phyloP scores from a whole-genome alignment of 2,329 filamentous ascomycete species.

The Aspergillus sp. region DNA sequence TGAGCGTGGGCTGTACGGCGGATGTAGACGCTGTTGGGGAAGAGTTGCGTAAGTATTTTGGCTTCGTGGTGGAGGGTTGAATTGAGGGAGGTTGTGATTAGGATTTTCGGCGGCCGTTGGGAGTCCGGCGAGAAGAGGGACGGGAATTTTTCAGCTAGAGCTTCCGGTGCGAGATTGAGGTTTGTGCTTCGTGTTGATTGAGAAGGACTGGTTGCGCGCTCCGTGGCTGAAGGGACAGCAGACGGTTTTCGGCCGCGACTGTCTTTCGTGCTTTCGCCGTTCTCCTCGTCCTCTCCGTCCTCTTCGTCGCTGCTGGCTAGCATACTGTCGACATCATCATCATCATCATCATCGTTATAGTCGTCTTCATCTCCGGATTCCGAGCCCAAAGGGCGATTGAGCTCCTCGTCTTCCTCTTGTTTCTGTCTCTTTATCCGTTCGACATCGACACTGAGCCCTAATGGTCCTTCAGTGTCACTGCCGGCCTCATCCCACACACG shows the following conservation, averaged over 20 bases:
- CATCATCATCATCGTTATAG: slow-evolving; percentile 34
- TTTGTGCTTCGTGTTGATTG: slow-evolving; percentile 59
- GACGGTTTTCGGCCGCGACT: slow-evolving; percentile 30
- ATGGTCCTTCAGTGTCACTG: slow-evolving; percentile 46
- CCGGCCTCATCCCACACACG: slow-evolving; percentile 83
- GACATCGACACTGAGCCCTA: slow-evolving; percentile 50
- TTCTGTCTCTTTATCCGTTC: slow-evolving; percentile 50
- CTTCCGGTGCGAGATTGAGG: slow-evolving; percentile 60
- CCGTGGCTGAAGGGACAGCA: slow-evolving; percentile 41
- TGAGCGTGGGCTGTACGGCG: slow-evolving; percentile 80
- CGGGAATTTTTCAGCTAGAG: slow-evolving; percentile 61
- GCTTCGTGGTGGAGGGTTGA: slow-evolving; percentile 84
- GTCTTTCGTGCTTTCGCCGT: slow-evolving; percentile 46
- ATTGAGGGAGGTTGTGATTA: slow-evolving; percentile 89
- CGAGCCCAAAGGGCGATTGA: slow-evolving; percentile 35
- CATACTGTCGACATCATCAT: slow-evolving; percentile 71
- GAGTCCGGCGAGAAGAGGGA: slow-evolving; percentile 54
- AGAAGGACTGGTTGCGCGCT: slow-evolving; percentile 55
- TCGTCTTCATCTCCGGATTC: slow-evolving; percentile 30
- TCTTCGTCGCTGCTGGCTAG: slow-evolving; percentile 57
- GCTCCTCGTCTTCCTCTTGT: slow-evolving; percentile 45
- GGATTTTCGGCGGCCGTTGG: slow-evolving; percentile 72
- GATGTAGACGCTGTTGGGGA: slow-evolving; percentile 80
- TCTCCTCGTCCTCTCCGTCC: slow-evolving; percentile 52
- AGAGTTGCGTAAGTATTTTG: slow-evolving; percentile 72